Base-by-base conservation (phyloP, 2,329 filamentous ascomycete genomes). In the Intubia oerlemansii region DNA sequence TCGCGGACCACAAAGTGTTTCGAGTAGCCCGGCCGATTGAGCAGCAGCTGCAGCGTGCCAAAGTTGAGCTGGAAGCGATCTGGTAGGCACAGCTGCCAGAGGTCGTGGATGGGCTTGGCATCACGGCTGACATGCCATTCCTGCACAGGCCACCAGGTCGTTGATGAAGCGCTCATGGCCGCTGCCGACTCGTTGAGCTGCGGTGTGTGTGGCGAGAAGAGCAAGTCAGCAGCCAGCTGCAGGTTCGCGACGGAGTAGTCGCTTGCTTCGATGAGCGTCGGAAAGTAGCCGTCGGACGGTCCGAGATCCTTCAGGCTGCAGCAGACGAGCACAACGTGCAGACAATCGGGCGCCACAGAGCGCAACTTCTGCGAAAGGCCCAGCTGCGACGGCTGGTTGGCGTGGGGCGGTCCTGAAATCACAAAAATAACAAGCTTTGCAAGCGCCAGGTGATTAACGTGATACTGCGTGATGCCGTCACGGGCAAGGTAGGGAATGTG, bases 401-500 rank as follows among this genome's bases (percentile, higher is more conserved):
- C 38, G n/a, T 44, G 41, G 4, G 55, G 50, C 21, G 53, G 51
- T 3, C 57, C 58, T 4, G 59, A 61, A 23, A 70, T 55, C 32
- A 78, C 61, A 33, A 76, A 65, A 10, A 79, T 46, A 20, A 77
- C 52, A 2, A 57, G 57, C 26, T 58, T 59, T 4, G 69, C 68
- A 31, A 62, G 53, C 32, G 56, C 59, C 30, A 79, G 59, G 39
- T 76, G 75, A 29, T 58, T 59, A 27, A 60, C 50, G 46, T 82
- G 69, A 25, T 64, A 59, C 14, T 58, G 55, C 3, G 68, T 75
- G 44, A 79, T 66, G 24, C 73, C 72, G 33, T 56, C 48, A 29
- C 58, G 56, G 26, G 66, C 62, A 5, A 68, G 65, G 41, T 79
- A 84, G 5, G 77, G 74, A 24, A 80, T 65, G 43, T 82, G 77